These are phyloP conservation scores for Epicoccum sorghinum DNA, from an alignment of 2,329 filamentous ascomycete species.

Conservation along the genomic window DNA sequence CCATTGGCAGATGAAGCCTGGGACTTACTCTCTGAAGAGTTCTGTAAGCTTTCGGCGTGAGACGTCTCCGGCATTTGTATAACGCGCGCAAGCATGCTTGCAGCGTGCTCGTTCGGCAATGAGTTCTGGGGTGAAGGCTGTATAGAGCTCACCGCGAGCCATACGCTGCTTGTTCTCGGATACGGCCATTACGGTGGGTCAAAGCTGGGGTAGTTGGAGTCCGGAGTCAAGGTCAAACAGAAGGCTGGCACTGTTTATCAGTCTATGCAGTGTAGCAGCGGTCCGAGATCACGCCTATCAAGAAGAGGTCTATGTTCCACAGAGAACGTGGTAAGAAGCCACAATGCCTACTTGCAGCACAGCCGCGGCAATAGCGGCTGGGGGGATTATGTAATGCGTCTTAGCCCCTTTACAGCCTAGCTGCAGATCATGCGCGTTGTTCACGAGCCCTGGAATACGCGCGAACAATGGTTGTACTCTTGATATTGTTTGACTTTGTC, in stretches of 20 bases:
- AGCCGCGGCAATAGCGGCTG: background rate
- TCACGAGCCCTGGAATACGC: background rate
- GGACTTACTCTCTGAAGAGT: constrained; percentile 72
- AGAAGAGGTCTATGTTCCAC: background rate
- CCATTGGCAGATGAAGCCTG: background rate
- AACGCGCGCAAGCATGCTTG: constrained; percentile 64
- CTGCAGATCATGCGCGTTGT: constrained; percentile 1
- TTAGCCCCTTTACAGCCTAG: background rate
- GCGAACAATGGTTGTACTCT: constrained; percentile 14
- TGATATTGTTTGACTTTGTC: constrained; percentile 5
- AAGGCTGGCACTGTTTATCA: background rate
- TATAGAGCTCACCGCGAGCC: constrained; percentile 73
- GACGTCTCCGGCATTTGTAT: constrained; percentile 67
- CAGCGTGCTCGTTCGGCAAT: constrained; percentile 68
- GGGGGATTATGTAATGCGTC: background rate
- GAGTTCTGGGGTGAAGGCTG: constrained; percentile 74
- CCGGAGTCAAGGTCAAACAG: background rate
- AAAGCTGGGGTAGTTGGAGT: background rate
- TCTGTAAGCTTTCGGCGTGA: constrained; percentile 67
- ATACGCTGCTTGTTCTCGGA: constrained; percentile 57
- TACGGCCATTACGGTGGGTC: constrained; percentile 25
- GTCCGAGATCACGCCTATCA: constrained; percentile 2
- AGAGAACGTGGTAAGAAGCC: background rate
- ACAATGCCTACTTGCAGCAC: background rate
- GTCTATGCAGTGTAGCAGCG: background rate